phyloP scores from a whole-genome alignment of 2,329 filamentous ascomycete species.

The Bipolaris zeicola region DNA sequence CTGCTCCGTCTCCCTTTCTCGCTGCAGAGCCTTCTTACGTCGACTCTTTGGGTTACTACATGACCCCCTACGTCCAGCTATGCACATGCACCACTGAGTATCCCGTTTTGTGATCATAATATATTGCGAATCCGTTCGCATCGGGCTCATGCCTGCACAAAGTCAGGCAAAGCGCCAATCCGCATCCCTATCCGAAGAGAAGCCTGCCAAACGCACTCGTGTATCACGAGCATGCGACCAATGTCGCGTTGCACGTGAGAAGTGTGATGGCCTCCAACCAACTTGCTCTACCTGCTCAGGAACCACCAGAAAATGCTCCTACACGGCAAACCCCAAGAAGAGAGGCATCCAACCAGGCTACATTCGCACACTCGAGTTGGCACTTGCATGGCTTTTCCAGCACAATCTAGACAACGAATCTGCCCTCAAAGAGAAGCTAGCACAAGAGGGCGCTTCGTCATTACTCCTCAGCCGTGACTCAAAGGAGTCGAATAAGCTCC shows the following conservation, averaged over 20 bases:
- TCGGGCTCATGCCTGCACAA: constrained; percentile 34
- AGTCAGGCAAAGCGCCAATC: constrained; percentile 33
- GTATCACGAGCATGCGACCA: constrained; percentile 73
- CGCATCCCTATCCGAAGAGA: constrained; percentile 26
- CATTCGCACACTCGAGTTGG: constrained; percentile 73
- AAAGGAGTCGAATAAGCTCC: constrained; percentile 61
- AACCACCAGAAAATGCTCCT: constrained; percentile 70
- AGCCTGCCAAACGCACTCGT: constrained; percentile 60
- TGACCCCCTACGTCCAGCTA: constrained; percentile 4
- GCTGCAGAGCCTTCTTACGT: constrained; percentile 4
- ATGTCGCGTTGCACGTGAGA: constrained; percentile 70
- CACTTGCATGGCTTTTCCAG: constrained; percentile 69
- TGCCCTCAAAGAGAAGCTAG: constrained; percentile 61
- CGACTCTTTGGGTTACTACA: constrained; percentile 2
- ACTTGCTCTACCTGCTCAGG: constrained; percentile 69
- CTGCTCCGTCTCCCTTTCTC: constrained; percentile 4
- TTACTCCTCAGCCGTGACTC: constrained; percentile 60
- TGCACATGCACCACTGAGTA: constrained; percentile 5
- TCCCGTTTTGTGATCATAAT: neutral
- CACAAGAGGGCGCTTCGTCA: constrained; percentile 53
- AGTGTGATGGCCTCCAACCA: constrained; percentile 72
- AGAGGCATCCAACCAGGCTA: constrained; percentile 81
- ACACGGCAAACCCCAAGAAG: constrained; percentile 75
- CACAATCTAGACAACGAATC: constrained; percentile 65
- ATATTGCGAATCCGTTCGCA: neutral